Evolutionary conservation across 768 basidiomycete species (phyloP).

Genomic region (Daedalea quercina): DNA sequence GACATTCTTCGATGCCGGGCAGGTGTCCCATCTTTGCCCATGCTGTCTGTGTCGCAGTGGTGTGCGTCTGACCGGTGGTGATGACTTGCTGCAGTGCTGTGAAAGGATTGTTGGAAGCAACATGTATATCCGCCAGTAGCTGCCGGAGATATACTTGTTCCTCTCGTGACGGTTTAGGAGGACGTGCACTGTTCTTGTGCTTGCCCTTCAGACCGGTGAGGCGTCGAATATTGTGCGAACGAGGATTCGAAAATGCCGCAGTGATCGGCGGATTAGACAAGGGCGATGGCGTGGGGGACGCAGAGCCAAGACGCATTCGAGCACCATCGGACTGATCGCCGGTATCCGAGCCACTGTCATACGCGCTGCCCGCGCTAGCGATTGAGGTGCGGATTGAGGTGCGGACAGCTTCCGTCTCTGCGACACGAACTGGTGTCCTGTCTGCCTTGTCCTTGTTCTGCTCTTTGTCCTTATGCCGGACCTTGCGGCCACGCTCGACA

Average conservation of each 20-base stretch:
- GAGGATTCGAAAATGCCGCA: neutral
- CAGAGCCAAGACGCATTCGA: neutral
- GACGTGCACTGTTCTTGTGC: conserved; percentile 33
- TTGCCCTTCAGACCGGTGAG: conserved; percentile 3
- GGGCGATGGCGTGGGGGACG: conserved; percentile 6
- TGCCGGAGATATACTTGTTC: conserved; percentile 63
- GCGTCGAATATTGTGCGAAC: neutral
- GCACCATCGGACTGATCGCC: conserved; percentile 8
- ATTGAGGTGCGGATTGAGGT: conserved; percentile 8
- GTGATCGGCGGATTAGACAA: neutral
- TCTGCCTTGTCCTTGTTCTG: conserved; percentile 3
- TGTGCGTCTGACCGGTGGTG: conserved; percentile 13
- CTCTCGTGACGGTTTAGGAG: conserved; percentile 46
- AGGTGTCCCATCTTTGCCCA: conserved; percentile 44
- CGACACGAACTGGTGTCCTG: neutral
- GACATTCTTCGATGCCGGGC: conserved; percentile 67
- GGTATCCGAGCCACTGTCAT: conserved; percentile 4
- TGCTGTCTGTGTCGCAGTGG: conserved; percentile 29
- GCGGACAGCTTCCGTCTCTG: conserved; percentile 7
- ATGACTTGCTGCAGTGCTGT: conserved; percentile 36
- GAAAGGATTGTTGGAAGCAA: conserved; percentile 40
- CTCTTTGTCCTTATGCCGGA: conserved; percentile 26
- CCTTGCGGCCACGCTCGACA: conserved; percentile 19
- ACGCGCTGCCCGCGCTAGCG: conserved; percentile 2
- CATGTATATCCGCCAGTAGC: conserved; percentile 58